These are phyloP conservation scores for Discostella stelligera DNA, from an alignment of 352 stramenopile species.

Conservation along the genomic window DNA sequence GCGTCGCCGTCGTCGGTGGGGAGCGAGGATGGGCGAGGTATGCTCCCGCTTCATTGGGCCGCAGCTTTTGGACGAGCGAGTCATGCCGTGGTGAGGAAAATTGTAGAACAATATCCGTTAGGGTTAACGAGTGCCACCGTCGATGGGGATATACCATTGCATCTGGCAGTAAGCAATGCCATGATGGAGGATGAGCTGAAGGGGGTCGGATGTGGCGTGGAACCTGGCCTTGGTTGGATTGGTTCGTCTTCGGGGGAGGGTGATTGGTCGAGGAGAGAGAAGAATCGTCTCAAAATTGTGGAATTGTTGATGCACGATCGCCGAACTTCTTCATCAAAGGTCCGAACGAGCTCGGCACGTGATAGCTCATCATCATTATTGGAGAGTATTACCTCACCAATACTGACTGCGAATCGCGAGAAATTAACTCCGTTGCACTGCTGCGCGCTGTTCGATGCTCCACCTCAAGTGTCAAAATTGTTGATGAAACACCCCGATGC, in stretches of 20 bases:
- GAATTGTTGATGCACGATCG: conserved; percentile 50
- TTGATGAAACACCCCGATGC: conserved; percentile 51
- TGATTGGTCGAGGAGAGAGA: conserved; percentile 24
- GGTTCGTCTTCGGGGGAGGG: neutral
- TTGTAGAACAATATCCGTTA: conserved; percentile 43
- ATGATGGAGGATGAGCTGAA: conserved; percentile 20
- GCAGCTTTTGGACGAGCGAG: conserved; percentile 28
- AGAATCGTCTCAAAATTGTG: conserved; percentile 50
- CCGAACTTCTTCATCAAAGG: neutral
- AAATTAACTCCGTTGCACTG: conserved; percentile 63
- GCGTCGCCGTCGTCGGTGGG: conserved; percentile 18
- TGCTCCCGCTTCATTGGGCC: conserved; percentile 61
- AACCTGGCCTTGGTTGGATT: neutral
- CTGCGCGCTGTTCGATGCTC: conserved; percentile 56
- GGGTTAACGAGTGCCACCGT: conserved; percentile 25
- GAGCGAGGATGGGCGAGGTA: conserved; percentile 37
- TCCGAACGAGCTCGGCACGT: neutral
- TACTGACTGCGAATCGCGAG: conserved; percentile 58
- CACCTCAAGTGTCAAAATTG: conserved; percentile 44
- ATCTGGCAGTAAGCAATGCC: conserved; percentile 52
- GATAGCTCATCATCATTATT: neutral
- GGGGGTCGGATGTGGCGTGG: conserved; percentile 1
- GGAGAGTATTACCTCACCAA: conserved; percentile 30
- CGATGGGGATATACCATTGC: conserved; percentile 61
- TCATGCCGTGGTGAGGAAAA: conserved; percentile 28